A percentile compares a stretch with the other conserved stretches of the same genome.
Conservation (phyloP, 148 eudicot species). For the Pouteria glomerata region DNA sequence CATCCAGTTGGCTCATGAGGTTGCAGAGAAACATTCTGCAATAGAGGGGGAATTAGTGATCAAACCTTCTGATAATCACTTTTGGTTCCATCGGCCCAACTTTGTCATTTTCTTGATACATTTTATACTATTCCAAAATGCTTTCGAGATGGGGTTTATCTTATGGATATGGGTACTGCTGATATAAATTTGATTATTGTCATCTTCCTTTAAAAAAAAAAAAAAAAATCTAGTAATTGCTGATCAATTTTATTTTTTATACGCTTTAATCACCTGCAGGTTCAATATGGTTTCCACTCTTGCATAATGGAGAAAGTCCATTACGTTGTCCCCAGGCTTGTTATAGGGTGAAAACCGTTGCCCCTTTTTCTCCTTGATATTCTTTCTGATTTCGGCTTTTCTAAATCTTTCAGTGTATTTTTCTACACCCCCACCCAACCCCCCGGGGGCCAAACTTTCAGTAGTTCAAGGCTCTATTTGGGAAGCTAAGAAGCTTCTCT, state of each 20-base stretch:
- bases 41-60: slow-evolving; percentile 56
- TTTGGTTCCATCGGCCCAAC: slow-evolving; percentile 63
- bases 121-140: slow-evolving; percentile 71
- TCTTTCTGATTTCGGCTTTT: background rate
- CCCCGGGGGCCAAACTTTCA: too few relatives aligned
- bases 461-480: too few relatives aligned
- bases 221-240: background rate
- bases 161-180: slow-evolving; percentile 65
- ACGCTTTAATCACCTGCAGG: slow-evolving; percentile 17
- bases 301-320: slow-evolving; percentile 74
- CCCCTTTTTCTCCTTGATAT: background rate
- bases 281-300: slow-evolving; percentile 71
- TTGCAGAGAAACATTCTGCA: slow-evolving; percentile 56
- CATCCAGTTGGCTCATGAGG: slow-evolving; percentile 56
- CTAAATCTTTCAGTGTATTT: too few relatives aligned
- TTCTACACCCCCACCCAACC: background rate
- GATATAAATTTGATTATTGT: background rate
- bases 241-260: background rate
- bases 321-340: slow-evolving; percentile 53
- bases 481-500: too few relatives aligned
- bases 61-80: slow-evolving; percentile 62
- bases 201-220: background rate
- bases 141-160: slow-evolving; percentile 71
- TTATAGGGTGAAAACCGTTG: slow-evolving; percentile 44
- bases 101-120: slow-evolving; percentile 57